phyloP scores from a whole-genome alignment of 441 rosid genomes.

The Sinapis alba region DNA sequence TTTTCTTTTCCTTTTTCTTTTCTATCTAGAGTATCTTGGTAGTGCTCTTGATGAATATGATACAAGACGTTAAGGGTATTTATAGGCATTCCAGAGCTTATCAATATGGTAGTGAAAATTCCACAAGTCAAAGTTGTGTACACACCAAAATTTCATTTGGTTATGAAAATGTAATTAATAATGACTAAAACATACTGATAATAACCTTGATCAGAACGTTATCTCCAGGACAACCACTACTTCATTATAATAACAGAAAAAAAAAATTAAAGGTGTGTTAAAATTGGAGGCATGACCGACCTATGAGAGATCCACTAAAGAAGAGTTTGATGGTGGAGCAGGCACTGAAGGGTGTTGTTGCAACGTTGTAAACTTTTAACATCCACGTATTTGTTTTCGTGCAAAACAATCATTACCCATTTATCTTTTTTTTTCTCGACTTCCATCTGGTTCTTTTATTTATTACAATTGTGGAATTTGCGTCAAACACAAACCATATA shows the following conservation, averaged over 20 bases:
- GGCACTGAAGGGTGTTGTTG: conserved; percentile 21
- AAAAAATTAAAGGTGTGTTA: background rate
- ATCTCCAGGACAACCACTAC: background rate
- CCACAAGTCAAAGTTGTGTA: conserved; percentile 29
- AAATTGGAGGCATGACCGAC: conserved; percentile 25
- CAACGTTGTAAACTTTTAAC: conserved; percentile 30
- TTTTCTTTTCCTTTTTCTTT: background rate
- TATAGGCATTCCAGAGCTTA: conserved; percentile 30
- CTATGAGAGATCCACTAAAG: conserved; percentile 21
- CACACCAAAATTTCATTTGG: background rate
- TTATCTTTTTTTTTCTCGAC: background rate
- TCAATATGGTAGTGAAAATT: conserved; percentile 8
- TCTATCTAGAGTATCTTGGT: background rate
- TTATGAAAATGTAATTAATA: conserved; percentile 1
- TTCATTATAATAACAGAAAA: background rate
- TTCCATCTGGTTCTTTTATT: background rate
- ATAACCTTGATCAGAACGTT: background rate
- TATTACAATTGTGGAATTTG: background rate
- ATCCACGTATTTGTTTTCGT: conserved; percentile 30
- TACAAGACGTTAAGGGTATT: conserved; percentile 22
- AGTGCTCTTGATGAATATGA: conserved; percentile 29
- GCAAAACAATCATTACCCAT: conserved; percentile 28
- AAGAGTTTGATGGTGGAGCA: conserved; percentile 27
- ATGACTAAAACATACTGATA: background rate
- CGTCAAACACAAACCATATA: background rate